phyloP scores from a whole-genome alignment of 2,329 filamentous ascomycete species.

The Ophiosphaerella narmari region DNA sequence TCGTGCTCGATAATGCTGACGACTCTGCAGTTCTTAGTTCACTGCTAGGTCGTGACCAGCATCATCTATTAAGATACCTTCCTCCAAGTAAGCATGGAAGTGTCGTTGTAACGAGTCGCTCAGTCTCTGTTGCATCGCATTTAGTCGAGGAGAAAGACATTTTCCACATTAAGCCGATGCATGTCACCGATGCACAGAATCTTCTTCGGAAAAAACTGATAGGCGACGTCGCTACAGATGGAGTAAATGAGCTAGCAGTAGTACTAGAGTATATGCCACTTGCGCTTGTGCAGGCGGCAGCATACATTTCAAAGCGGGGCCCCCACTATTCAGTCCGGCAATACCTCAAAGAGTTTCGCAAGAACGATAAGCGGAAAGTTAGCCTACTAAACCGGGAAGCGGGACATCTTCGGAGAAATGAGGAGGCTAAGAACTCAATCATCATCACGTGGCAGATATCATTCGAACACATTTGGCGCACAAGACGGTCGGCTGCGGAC shows the following conservation, averaged over 20 bases:
- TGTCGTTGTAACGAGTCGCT: constrained; percentile 1
- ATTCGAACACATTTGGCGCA: constrained; percentile 38
- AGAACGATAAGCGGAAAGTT: constrained; percentile 34
- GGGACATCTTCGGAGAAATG: neutral
- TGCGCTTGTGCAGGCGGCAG: neutral
- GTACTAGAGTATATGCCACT: constrained; percentile 19
- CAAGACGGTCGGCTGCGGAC: constrained; percentile 40
- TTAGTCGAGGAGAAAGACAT: constrained; percentile 35
- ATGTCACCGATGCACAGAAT: constrained; percentile 20
- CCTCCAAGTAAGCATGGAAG: constrained; percentile 39
- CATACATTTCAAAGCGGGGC: constrained; percentile 31
- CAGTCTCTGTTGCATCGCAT: constrained; percentile 10
- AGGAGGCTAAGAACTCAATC: constrained; percentile 40
- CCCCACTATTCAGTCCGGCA: constrained; percentile 10
- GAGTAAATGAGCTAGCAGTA: constrained; percentile 10
- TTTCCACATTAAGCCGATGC: constrained; percentile 25
- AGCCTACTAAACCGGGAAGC: neutral
- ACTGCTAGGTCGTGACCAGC: neutral
- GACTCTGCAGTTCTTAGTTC: constrained; percentile 2
- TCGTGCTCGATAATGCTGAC: constrained; percentile 4
- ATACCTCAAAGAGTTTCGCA: constrained; percentile 24
- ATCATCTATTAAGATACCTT: neutral
- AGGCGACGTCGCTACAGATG: neutral
- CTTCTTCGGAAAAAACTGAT: constrained; percentile 27
- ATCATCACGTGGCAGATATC: constrained; percentile 42